A percentile compares a stretch with the other conserved stretches of the same genome.
Conservation (phyloP, 805 yeast species). For the Zygoascus biomembranicola region DNA sequence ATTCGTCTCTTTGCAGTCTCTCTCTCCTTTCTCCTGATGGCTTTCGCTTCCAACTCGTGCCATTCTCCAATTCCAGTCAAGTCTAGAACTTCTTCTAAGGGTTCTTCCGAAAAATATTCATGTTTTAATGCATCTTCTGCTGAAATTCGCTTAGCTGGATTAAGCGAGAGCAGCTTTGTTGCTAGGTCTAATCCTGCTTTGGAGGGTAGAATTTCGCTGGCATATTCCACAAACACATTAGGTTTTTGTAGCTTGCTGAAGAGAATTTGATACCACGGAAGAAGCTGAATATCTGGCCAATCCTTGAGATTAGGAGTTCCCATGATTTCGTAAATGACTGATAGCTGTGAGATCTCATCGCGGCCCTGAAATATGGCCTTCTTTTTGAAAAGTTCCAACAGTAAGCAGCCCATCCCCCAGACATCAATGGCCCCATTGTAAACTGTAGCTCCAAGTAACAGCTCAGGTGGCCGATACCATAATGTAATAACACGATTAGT, state of each 20-base stretch:
- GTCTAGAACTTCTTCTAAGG: constrained; percentile 49
- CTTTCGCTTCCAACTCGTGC: constrained; percentile 95
- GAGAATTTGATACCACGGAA: constrained; percentile 91
- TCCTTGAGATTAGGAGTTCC: constrained; percentile 69
- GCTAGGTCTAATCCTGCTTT: constrained; percentile 55
- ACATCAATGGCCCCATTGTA: constrained; percentile 88
- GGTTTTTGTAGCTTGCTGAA: constrained; percentile 40
- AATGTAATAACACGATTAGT: constrained; percentile 92
- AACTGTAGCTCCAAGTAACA: constrained; percentile 80
- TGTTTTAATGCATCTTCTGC: constrained; percentile 66
- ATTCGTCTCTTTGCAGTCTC: constrained; percentile 9
- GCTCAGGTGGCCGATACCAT: constrained; percentile 97
- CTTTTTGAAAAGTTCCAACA: constrained; percentile 71
- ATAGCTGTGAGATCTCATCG: constrained; percentile 80
- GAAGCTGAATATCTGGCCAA: constrained; percentile 71
- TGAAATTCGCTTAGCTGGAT: constrained; percentile 60
- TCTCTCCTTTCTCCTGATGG: constrained; percentile 47
- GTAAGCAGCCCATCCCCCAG: constrained; percentile 94
- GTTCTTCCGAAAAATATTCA: constrained; percentile 63
- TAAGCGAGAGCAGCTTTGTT: constrained; percentile 47
- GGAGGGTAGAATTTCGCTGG: constrained; percentile 37
- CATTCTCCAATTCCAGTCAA: constrained; percentile 73
- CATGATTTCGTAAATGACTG: constrained; percentile 69
- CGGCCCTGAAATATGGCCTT: constrained; percentile 77
- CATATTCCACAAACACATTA: constrained; percentile 35